phyloP scores from a whole-genome alignment of 768 basidiomycete species.

The Mycena olivaceomarginata region DNA sequence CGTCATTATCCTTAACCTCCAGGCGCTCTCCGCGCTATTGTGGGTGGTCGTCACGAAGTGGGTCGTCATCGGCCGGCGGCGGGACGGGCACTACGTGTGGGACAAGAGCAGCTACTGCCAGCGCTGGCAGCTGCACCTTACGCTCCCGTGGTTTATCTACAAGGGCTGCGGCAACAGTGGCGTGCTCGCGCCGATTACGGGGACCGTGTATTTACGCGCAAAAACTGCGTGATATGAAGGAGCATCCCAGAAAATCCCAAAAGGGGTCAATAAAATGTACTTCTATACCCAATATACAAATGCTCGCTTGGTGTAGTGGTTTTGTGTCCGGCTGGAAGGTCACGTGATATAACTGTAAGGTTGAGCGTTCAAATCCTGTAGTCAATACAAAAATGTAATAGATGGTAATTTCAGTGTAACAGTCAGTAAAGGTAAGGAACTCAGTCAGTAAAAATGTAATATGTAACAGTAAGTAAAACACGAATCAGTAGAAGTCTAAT shows the following conservation, averaged over 20 bases:
- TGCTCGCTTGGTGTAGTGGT: too few species aligned
- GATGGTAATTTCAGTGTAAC: too few species aligned
- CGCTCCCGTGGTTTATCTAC: slow-evolving; percentile 59
- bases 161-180: slow-evolving; percentile 65
- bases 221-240: slow-evolving; percentile 61
- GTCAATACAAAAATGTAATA: too few species aligned
- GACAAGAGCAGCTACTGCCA: slow-evolving; percentile 70
- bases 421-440: too few species aligned
- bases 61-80: slow-evolving; percentile 62
- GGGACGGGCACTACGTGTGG: slow-evolving; percentile 64
- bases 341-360: too few species aligned
- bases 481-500: not conserved
- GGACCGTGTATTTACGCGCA: slow-evolving; percentile 63
- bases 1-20: slow-evolving; percentile 58
- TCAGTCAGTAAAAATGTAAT: too few species aligned
- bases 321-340: too few species aligned
- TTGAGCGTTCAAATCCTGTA: too few species aligned
- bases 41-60: slow-evolving; percentile 67
- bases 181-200: slow-evolving; percentile 61
- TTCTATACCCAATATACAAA: too few species aligned
- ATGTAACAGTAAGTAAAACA: too few species aligned
- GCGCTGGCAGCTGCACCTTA: slow-evolving; percentile 69
- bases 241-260: too few species aligned
- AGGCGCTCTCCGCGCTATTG: slow-evolving; percentile 59
- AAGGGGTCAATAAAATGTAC: too few species aligned